Evolutionary conservation across 352 stramenopile genomes (phyloP), one percentile per base, ranked within the genome.

Genomic region (Phytopythium oedochilum): DNA sequence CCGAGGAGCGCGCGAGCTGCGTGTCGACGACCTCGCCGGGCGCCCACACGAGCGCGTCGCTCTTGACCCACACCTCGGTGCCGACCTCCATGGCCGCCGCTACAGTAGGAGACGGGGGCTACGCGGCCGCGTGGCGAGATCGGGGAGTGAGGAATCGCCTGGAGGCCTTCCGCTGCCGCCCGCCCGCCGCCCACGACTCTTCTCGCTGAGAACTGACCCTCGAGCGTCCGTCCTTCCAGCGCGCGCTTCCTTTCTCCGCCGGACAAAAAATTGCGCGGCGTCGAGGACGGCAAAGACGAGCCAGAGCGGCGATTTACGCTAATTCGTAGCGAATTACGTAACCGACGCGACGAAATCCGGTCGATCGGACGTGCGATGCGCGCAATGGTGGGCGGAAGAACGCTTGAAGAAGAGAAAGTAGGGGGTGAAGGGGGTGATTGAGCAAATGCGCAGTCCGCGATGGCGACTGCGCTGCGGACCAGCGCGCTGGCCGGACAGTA

Each of bases 71-170:
- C 36, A 95, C 85, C 43, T 88, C 70, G 8, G 80, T 91, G 65
- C 83, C 85, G 46, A 89, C 64, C 58, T 95, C 85, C 85, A 95
- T 95, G 42, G 46, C 50, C n/a, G n/a, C n/a, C n/a, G n/a, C n/a
- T n/a, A n/a, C n/a, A n/a, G n/a, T n/a, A n/a, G n/a, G n/a, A n/a
- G n/a, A n/a, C n/a, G n/a, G n/a, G n/a, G n/a, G n/a, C n/a, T n/a
- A n/a, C n/a, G n/a, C n/a, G n/a, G n/a, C n/a, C n/a, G n/a, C n/a
- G n/a, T n/a, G n/a, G n/a, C n/a, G n/a, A n/a, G n/a, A n/a, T n/a
- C n/a, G n/a, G n/a, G n/a, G n/a, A n/a, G n/a, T n/a, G n/a, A n/a
- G n/a, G n/a, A n/a, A n/a, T n/a, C n/a, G n/a, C n/a, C n/a, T 43
- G 36, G 14, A n/a, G 6, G 14, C 34, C 23, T 49, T 49, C 23